Evolutionary conservation across 2,329 filamentous ascomycete genomes (phyloP).

Genomic region (Phaeosphaeriaceae sp.): DNA sequence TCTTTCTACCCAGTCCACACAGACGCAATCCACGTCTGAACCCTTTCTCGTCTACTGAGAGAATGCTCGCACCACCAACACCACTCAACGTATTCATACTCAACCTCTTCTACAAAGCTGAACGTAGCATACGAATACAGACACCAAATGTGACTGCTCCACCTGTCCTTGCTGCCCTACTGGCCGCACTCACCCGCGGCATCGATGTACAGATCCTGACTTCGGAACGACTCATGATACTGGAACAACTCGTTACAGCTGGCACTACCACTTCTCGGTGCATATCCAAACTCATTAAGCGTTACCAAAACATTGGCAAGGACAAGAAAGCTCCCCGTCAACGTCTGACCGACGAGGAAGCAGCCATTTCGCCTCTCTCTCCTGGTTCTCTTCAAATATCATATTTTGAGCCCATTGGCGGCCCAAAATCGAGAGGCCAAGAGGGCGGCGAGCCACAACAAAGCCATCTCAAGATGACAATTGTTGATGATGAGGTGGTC

Average conservation of each 20-base stretch:
- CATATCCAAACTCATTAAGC: conserved; percentile 64
- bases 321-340: conserved; percentile 8
- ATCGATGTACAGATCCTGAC: conserved; percentile 74
- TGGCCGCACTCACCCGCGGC: conserved; percentile 68
- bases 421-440: conserved; percentile 28
- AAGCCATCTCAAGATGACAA: conserved; percentile 78
- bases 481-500: conserved; percentile 72
- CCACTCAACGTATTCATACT: conserved; percentile 73
- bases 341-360: conserved; percentile 33
- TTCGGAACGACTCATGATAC: conserved; percentile 72
- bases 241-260: conserved; percentile 82
- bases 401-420: conserved; percentile 59
- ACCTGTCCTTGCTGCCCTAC: conserved; percentile 67
- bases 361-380: conserved; percentile 24
- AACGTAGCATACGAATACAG: conserved; percentile 69
- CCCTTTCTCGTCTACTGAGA: conserved; percentile 40
- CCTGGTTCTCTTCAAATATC: conserved; percentile 63
- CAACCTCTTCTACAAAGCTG: conserved; percentile 65
- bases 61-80: conserved; percentile 67
- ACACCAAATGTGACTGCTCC: conserved; percentile 79
- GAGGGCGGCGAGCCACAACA: conserved; percentile 68
- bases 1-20: conserved; percentile 78
- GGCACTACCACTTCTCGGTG: conserved; percentile 75
- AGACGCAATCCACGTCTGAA: conserved; percentile 71
- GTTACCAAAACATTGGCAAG: conserved; percentile 53